Evolutionary conservation across 345 rosid genomes (phyloP).

Genomic region (Populus davidiana): DNA sequence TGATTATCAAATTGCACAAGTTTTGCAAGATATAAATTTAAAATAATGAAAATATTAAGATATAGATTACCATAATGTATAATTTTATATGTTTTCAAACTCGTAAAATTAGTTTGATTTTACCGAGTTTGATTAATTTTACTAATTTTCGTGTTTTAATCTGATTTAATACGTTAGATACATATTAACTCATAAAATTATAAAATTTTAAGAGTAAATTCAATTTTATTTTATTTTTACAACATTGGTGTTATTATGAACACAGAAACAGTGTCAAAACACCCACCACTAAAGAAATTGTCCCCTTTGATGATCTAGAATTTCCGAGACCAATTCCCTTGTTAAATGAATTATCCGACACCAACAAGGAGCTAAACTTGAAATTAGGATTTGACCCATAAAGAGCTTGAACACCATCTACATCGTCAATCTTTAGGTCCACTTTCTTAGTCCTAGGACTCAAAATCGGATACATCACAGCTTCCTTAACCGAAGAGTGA

Average conservation of each 20-base stretch:
- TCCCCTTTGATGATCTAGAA: slow-evolving; percentile 24
- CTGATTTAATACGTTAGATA: no score
- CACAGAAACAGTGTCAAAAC: slow-evolving; percentile 23
- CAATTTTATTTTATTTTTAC: no score
- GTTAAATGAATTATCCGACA: slow-evolving; percentile 51
- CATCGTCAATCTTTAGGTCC: slow-evolving; percentile 73
- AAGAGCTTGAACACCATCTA: slow-evolving; percentile 69
- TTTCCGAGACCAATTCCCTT: slow-evolving; percentile 14
- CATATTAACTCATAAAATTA: no score
- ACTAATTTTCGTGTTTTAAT: no score
- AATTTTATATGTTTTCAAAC: no score
- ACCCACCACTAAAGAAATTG: slow-evolving; percentile 31
- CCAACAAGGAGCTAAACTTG: slow-evolving; percentile 53
- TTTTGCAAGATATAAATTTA: no score
- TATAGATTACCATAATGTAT: no score
- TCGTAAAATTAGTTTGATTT: no score
- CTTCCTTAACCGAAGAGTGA: slow-evolving; percentile 68
- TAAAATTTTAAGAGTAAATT: no score
- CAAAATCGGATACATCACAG: slow-evolving; percentile 93
- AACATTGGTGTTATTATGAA: not conserved
- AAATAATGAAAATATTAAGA: no score
- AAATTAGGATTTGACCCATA: slow-evolving; percentile 79
- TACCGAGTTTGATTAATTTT: no score
- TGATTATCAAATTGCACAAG: no score
- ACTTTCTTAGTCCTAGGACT: slow-evolving; percentile 57